Evolutionary conservation across 2,329 filamentous ascomycete genomes (phyloP).

Genomic region (Rhinocladiella mackenziei): DNA sequence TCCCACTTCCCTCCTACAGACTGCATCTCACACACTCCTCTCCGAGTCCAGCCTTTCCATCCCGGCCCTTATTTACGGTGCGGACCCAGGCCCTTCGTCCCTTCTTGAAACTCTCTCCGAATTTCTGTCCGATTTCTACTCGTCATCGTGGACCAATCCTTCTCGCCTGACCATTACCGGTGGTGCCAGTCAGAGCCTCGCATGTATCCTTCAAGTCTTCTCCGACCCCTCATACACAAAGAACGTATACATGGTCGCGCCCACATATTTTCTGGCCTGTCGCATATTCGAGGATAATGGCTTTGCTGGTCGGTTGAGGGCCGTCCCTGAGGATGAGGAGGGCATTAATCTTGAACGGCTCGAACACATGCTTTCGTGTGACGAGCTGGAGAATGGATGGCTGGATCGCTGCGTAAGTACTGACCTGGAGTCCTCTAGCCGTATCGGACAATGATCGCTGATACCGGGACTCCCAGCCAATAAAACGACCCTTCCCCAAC

Average conservation of each 20-base stretch:
- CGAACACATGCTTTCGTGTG: slow-evolving; percentile 49
- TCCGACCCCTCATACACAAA: slow-evolving; percentile 72
- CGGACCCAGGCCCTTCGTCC: slow-evolving; percentile 67
- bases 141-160: slow-evolving; percentile 28
- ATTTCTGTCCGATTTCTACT: slow-evolving; percentile 66
- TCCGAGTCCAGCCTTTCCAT: neutral
- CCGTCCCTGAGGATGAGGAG: slow-evolving; percentile 72
- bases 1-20: neutral
- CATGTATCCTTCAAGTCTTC: slow-evolving; percentile 66
- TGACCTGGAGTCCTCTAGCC: neutral
- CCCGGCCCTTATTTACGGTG: slow-evolving; percentile 55
- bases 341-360: slow-evolving; percentile 58
- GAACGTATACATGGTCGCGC: slow-evolving; percentile 73
- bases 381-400: slow-evolving; percentile 50
- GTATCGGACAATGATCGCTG: too few relatives aligned
- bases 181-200: slow-evolving; percentile 69
- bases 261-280: slow-evolving; percentile 76
- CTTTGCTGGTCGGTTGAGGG: slow-evolving; percentile 62
- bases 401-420: slow-evolving; percentile 33
- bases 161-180: slow-evolving; percentile 71
- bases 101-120: slow-evolving; percentile 63
- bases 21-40: slow-evolving; percentile 3
- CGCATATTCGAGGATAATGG: slow-evolving; percentile 77
- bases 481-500: slow-evolving; percentile 33
- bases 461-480: neutral